Evolutionary conservation across 306 rosid species (phyloP), one percentile per base, ranked within the genome.

Genomic region (Rubus idaeus): DNA sequence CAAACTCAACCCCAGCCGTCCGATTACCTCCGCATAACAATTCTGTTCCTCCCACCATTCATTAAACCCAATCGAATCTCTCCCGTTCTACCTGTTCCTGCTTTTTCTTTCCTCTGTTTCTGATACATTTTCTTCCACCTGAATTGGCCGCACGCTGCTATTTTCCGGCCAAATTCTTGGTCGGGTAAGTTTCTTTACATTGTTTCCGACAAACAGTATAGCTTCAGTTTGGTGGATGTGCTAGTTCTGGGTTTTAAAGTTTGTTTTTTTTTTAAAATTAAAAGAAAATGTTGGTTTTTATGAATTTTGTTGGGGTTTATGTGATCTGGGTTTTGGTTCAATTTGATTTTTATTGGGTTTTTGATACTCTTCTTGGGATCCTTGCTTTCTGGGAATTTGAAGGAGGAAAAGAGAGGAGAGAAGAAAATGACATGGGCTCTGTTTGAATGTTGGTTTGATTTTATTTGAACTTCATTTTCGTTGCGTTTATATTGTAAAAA

Each of bases 111-210:
- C 20, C 12, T 81, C 55, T 68, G 17, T 61, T 20, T 10, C 4
- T 68, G 21, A 40, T 21, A 21, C 52, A 23, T 4, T 66, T 68
- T 46, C 65, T 3, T 39, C 68, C 17, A 10, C 47, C 23, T 56
- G 53, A 58, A 16, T 18, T 71, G 45, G 30, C 78, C 16, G 7
- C 44, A 26, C 77, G 67, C 39, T 8, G 42, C 42, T 49, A 47
- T 52, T 79, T 39, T 73, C 70, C 47, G 78, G 76, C 73, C 79
- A 72, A 62, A 1, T 81, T 80, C 74, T 82, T 51, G 78, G 57
- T 75, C 26, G 82, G 68, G 91, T 91, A 62, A 87, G 91, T 83
- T 50, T 26, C 42, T 78, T 50, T 40, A 52, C 46, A n/a, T 52
- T 65, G 41, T 17, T 61, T 6, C 10, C 20, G 5, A 63, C 45